These are phyloP conservation scores for Candida verbasci DNA, from an alignment of 805 yeast genomes.

Conservation along the genomic window DNA sequence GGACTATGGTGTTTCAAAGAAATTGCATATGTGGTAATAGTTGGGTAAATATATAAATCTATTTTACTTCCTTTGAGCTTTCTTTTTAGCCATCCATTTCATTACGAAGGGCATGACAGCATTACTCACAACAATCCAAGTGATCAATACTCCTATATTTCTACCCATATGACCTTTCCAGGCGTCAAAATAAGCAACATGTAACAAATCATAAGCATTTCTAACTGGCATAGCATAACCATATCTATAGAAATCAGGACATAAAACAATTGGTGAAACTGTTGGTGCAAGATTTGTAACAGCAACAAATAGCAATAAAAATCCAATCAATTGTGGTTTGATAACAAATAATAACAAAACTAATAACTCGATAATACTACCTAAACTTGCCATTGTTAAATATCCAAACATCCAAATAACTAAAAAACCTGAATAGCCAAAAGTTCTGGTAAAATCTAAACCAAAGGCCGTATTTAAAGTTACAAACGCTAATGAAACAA, in stretches of 20 bases:
- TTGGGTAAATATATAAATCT: constrained; percentile 50
- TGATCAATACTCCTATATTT: constrained; percentile 26
- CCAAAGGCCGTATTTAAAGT: constrained; percentile 27
- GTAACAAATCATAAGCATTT: constrained; percentile 25
- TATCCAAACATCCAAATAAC: constrained; percentile 29
- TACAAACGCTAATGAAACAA: constrained; percentile 24
- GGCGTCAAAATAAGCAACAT: constrained; percentile 27
- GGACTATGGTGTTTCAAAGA: constrained; percentile 68
- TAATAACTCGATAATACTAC: constrained; percentile 24
- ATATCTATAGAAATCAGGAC: constrained; percentile 24
- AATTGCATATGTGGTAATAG: constrained; percentile 76
- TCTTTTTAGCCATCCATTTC: constrained; percentile 17
- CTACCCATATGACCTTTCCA: constrained; percentile 33
- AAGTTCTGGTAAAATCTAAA: constrained; percentile 15
- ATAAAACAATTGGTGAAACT: constrained; percentile 22
- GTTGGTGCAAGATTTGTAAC: constrained; percentile 29
- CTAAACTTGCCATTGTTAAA: constrained; percentile 27
- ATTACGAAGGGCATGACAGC: constrained; percentile 21
- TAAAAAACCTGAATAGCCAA: constrained; percentile 29
- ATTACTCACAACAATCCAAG: constrained; percentile 28
- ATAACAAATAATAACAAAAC: constrained; percentile 18
- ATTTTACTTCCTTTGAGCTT: constrained; percentile 10
- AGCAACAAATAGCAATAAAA: constrained; percentile 22
- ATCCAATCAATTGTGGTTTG: constrained; percentile 26
- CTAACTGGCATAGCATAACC: constrained; percentile 26